Conservation (phyloP, 371 early-diverging fungal genomes). For the Parasitella parasitica region DNA sequence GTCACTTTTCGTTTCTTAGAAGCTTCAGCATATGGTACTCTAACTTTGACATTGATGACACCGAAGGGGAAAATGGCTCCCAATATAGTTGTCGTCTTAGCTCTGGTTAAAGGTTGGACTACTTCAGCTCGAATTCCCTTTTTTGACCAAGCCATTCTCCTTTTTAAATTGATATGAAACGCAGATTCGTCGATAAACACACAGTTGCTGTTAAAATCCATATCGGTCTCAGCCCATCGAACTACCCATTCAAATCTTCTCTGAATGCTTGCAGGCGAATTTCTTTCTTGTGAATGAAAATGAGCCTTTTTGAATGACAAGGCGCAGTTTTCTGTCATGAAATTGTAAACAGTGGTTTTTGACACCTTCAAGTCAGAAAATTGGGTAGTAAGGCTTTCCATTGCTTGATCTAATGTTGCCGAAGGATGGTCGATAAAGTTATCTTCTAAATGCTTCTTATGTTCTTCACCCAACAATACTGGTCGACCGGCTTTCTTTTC, state of each 20-base stretch:
- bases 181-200: conserved; percentile 11
- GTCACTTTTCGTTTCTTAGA: too few species aligned
- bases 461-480: not conserved
- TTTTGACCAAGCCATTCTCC: too few species aligned
- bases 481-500: too few species aligned
- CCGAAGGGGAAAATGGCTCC: too few species aligned
- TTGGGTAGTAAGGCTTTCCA: conserved; percentile 5
- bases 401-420: conserved; percentile 1
- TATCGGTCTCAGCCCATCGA: not conserved
- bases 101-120: too few species aligned
- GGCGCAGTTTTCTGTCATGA: conserved; percentile 4
- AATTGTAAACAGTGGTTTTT: conserved; percentile 2
- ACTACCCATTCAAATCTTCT: not conserved
- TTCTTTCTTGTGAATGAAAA: conserved; percentile 1
- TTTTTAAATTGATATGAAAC: not conserved
- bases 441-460: conserved; percentile 4
- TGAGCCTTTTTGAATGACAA: conserved; percentile 11
- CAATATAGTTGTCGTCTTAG: too few species aligned
- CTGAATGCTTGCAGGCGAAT: not conserved
- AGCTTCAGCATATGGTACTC: too few species aligned
- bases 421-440: conserved; percentile 4
- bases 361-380: not conserved
- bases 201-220: not conserved
- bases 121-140: not conserved
- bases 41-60: too few species aligned